Evolutionary conservation across 371 early-diverging fungal species (phyloP), one percentile per base, ranked within the genome.

Genomic region (Apophysomyces sp.): DNA sequence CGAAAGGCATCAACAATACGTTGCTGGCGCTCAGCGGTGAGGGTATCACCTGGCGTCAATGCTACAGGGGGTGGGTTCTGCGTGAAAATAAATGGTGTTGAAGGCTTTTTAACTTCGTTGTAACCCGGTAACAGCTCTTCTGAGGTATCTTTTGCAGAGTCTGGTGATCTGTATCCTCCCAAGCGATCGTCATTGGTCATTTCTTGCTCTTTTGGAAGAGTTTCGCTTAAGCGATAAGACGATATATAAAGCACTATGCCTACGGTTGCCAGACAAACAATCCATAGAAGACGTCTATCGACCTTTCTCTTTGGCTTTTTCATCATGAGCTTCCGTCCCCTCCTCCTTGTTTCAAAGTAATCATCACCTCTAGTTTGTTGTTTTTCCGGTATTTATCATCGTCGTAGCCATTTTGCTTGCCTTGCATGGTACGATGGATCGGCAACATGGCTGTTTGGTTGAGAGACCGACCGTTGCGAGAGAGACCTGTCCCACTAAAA

Each of bases 1-100:
- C 72, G 65, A 53, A 91, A 87, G 0, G 89, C 84, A 8, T 79
- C 67, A 21, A 84, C 75, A 12, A 89, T 74, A 16, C 67, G 57
- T 21, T 76, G 52, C 62, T 85, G 86, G 28, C 85, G 76, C 11
- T 72, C 67, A 1, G 74, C 73, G 8, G 66, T 67, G 1, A 16
- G 32, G 27, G 41, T 15, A 31, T 73, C 74, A 11, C 34, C 21
- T 4, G 67, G 67, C 8, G 16, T 15, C 3, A 73, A 52, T 27
- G 59, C 31, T 13, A 39, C 16, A 21, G 67, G 64, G 24, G 68
- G 72, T 34, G 71, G 75, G 5, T 63, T 26, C 40, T 78, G 73
- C 4, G 66, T 70, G 49, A 74, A 74, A 3, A 74, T 37, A 12
- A 68, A 53, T 6, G 40, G 6, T 36, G 21, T 6, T 56, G 52